These are phyloP conservation scores for Alternaria sp. DNA, from an alignment of 2,329 filamentous ascomycete genomes.

Conservation along the genomic window DNA sequence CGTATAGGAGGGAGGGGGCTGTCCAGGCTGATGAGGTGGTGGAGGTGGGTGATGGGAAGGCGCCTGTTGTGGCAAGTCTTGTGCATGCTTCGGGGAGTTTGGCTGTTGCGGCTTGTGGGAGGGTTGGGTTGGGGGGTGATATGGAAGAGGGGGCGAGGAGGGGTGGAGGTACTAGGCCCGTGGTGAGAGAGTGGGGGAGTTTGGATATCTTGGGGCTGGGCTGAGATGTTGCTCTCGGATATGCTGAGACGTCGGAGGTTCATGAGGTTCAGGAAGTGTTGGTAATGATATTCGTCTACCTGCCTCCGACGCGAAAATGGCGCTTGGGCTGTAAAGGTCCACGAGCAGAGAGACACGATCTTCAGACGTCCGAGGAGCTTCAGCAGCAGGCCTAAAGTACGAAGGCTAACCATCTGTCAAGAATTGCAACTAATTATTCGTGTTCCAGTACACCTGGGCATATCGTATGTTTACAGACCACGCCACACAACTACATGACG, in stretches of 20 bases:
- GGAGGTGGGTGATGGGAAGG: slow-evolving; percentile 12
- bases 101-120: slow-evolving; percentile 34
- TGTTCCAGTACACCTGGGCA: neutral
- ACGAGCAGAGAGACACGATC: neutral
- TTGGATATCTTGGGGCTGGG: slow-evolving; percentile 34
- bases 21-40: slow-evolving; percentile 48
- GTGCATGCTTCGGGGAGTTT: slow-evolving; percentile 32
- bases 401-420: neutral
- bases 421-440: neutral
- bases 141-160: neutral
- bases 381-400: neutral
- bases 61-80: slow-evolving; percentile 31
- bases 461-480: neutral
- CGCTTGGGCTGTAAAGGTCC: neutral
- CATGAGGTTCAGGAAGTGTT: neutral
- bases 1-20: slow-evolving; percentile 34
- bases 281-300: neutral
- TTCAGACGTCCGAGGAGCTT: neutral
- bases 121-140: neutral
- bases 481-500: neutral
- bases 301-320: neutral
- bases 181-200: slow-evolving; percentile 28
- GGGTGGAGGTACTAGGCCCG: slow-evolving; percentile 18
- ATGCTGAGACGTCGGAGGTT: neutral
- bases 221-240: neutral